Base-by-base conservation (phyloP, 2,329 filamentous ascomycete genomes). In the Colletotrichum euphorbiae region DNA sequence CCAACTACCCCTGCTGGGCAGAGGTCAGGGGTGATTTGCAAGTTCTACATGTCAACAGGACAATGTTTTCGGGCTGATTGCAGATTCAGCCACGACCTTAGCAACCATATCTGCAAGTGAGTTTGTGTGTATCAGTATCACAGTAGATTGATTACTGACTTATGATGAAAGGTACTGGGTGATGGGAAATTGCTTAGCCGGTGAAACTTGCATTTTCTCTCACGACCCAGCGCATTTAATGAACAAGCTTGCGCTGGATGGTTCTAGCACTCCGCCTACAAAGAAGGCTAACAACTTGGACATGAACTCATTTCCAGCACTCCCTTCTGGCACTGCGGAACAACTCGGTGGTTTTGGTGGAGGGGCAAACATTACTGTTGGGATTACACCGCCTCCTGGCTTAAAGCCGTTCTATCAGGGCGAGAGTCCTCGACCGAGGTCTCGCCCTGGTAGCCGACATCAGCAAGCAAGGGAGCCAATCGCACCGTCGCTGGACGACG, bases 91-190 rank as follows among this genome's bases (percentile, higher is more conserved):
- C 96, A 99, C 79, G 95, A 99, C 78, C 87, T 97, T 50, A 97
- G 93, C 76, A 97, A 93, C 76, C 96, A 98, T 75, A 87, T 99
- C 70, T 99, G 96, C 94, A 98, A 98, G 93, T 97, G 84, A 86
- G 93, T 91, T 42, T 40, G 21, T 52, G 11, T 6, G 21, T 12
- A 3, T 42, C 6, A 13, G 40, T 12, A n/a, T 13, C n/a, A 24
- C 13, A 6, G 19, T 28, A 13, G 13, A 51, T 7, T 12, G 8
- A 17, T 42, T 19, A 28, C 46, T 70, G 28, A 62, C 59, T 54
- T 67, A 24, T 15, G 33, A 54, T 40, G n/a, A 38, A 74, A 96
- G 93, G 77, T 98, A 98, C 78, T 99, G 94, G 93, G 87, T 99
- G 60, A 93, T 93, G 82, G 96, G 96, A 1, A 98, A 95, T 75